Evolutionary conservation across 2,329 filamentous ascomycete genomes (phyloP), one percentile per base, ranked within the genome.

Genomic region (Podosphaera xanthii): DNA sequence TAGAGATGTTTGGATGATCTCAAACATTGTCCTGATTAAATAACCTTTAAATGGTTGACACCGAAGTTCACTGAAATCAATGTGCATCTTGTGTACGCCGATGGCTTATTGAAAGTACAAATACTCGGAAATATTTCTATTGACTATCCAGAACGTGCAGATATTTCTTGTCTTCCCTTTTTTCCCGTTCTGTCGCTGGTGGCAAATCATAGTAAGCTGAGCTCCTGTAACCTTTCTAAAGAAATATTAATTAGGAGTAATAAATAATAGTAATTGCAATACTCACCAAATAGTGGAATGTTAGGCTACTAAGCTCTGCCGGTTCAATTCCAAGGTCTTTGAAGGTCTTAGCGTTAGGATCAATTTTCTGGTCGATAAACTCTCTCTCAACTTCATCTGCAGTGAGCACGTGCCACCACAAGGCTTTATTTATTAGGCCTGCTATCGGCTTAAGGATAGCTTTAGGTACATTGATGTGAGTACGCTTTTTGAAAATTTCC

Each of bases 121-220:
- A 40, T 40, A 6, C 10, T 40, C 36, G 36, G 36, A 40, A 10
- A 40, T 40, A 22, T 36, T 33, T 35, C 22, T 58, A 92, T 77
- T 89, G 81, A 71, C 92, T 84, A 71, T 94, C 87, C 69, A 88
- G 75, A 62, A 98, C 90, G 72, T 98, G 92, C 71, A 97, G 75
- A 72, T 94, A 98, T 77, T 96, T 92, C 80, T 84, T 92, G 74
- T 97, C 90, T 72, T 97, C 90, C 67, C 80, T 79, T 79, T 83
- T 92, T 78, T 98, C 92, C 72, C 85, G 86, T 75, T 96, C 91
- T 40, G 91, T 96, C 68, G 91, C 84, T 56, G 92, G 91, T 57
- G 92, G 92, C 65, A 97, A 78, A 70, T 98, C 91, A 72, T 94
- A 95, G 79, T 84, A 92, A 67, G 83, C 80, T 60, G 85, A 80